A percentile compares a stretch with the other conserved stretches of the same genome.
These are phyloP conservation scores for Lactarius psammicola DNA, from an alignment of 768 basidiomycete genomes.

Conservation along the genomic window DNA sequence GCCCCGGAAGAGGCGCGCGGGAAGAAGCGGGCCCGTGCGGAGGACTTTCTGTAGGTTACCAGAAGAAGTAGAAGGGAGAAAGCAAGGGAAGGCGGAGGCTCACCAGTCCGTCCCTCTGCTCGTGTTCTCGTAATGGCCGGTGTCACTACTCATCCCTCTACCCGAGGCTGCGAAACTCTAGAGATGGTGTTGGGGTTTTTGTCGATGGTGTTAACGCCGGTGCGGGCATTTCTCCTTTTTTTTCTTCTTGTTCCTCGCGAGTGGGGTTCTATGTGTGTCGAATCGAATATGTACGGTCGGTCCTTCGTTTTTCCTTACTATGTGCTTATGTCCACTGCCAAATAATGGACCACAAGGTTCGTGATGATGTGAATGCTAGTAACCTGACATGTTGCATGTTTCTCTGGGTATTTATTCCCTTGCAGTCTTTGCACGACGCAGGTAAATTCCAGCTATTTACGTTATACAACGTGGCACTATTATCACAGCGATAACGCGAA, in stretches of 20 bases:
- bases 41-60: slow-evolving; percentile 66
- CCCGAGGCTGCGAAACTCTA: slow-evolving; percentile 20
- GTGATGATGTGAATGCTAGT: slow-evolving; percentile 19
- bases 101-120: slow-evolving; percentile 37
- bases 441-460: slow-evolving; percentile 1
- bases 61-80: slow-evolving; percentile 1
- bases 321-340: slow-evolving; percentile 22
- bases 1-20: slow-evolving; percentile 62
- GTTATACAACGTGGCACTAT: neutral
- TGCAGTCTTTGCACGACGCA: neutral
- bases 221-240: slow-evolving; percentile 29
- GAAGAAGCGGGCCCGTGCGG: slow-evolving; percentile 82
- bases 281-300: slow-evolving; percentile 34
- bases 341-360: slow-evolving; percentile 26
- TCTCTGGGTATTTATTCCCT: neutral
- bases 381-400: slow-evolving; percentile 14
- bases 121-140: slow-evolving; percentile 25
- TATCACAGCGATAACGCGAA: neutral
- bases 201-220: slow-evolving; percentile 25
- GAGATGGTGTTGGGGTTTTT: slow-evolving; percentile 11
- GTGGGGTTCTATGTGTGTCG: slow-evolving; percentile 15
- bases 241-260: slow-evolving; percentile 14
- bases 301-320: slow-evolving; percentile 28
- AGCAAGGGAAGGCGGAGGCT: slow-evolving; percentile 28
- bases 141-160: slow-evolving; percentile 30